Evolutionary conservation across 306 rosid species (phyloP), one percentile per base, ranked within the genome.

Genomic region (Adenanthera pavonina): DNA sequence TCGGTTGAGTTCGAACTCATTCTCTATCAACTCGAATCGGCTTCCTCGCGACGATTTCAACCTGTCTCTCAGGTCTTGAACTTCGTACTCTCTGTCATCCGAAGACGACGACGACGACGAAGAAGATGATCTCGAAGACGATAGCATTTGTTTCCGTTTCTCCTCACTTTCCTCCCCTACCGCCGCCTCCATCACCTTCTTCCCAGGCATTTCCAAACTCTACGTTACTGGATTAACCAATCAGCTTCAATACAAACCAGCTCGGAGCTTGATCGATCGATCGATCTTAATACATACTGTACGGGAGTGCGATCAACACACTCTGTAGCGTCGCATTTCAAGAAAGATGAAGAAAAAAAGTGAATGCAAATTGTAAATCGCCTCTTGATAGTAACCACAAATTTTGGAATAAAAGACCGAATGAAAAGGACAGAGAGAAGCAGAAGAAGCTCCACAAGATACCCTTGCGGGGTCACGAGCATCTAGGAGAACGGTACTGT

Each of bases 11-110:
- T 47, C 56, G 2, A 95, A 88, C 86, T 93, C 90, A 33, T 65
- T 86, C 80, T 68, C 71, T 44, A 95, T 84, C 56, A 95, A 82
- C 73, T 92, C 30, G 75, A 95, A 88, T 16, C 90, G 83, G 85
- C 99, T 95, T 30, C 92, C 97, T 12, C 90, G 40, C n/a, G 99
- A 92, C 68, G 99, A 90, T 36, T 80, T 87, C 47, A 93, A 60
- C 75, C 92, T 74, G 0, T 95, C 98, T 7, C 84, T 78, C 35
- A 92, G 14, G 30, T 89, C 89, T 75, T 90, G 90, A 41, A 92
- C 79, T 77, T 86, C 81, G 8, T 86, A 95, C 47, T 91, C 93
- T 13, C 75, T 81, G 60, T 71, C 90, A 4, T 74, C 85, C n/a
- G 79, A 56, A 12, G 86, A 67, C 0, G 82, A 25, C 3, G 81